phyloP scores from a whole-genome alignment of 768 basidiomycete genomes.

The Tricholomella constricta region DNA sequence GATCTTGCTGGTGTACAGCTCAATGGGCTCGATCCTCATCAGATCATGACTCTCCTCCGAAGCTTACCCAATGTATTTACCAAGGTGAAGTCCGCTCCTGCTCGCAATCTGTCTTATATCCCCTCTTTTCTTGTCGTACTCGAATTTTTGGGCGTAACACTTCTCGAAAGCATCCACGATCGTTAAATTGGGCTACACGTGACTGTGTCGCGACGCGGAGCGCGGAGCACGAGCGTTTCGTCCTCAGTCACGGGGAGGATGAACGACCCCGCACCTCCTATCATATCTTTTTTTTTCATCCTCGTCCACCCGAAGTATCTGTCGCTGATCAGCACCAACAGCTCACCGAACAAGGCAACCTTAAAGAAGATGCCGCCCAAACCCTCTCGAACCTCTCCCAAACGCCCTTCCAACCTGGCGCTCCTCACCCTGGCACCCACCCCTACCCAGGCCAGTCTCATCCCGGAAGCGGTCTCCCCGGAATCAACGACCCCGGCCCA shows the following conservation, averaged over 20 bases:
- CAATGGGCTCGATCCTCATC: constrained; percentile 48
- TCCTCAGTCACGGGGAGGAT: constrained; percentile 39
- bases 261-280: not conserved
- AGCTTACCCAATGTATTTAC: constrained; percentile 53
- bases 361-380: constrained; percentile 65
- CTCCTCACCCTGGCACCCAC: constrained; percentile 33
- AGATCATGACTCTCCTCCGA: constrained; percentile 62
- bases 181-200: constrained; percentile 34
- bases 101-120: constrained; percentile 7
- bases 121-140: not conserved
- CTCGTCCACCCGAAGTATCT: not conserved
- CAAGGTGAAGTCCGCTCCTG: constrained; percentile 46
- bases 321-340: constrained; percentile 20
- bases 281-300: not conserved
- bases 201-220: constrained; percentile 39
- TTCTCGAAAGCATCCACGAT: constrained; percentile 18
- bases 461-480: constrained; percentile 42
- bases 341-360: constrained; percentile 48
- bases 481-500: constrained; percentile 68
- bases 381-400: constrained; percentile 57
- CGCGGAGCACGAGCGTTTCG: constrained; percentile 37
- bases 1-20: constrained; percentile 29
- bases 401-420: constrained; percentile 31
- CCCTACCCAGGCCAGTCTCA: constrained; percentile 39
- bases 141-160: constrained; percentile 9